phyloP scores from a whole-genome alignment of 306 rosid species.

The Quercus parvula region DNA sequence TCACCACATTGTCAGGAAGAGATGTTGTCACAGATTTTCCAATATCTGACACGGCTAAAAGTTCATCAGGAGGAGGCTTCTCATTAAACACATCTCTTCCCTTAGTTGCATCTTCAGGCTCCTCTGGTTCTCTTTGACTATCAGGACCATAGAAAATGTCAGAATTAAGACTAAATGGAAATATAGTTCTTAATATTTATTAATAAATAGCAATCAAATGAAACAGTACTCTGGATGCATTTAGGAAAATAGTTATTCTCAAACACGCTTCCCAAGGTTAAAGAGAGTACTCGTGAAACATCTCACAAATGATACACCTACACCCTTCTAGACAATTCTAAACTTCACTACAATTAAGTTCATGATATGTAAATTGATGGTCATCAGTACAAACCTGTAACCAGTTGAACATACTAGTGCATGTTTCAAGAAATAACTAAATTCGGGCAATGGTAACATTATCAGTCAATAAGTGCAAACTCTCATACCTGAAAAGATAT shows the following conservation, averaged over 20 bases:
- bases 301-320: not conserved
- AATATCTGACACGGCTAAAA: constrained; percentile 90
- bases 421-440: constrained; percentile 1
- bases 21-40: constrained; percentile 90
- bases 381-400: not conserved
- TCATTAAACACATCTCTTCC: constrained; percentile 98
- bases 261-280: constrained; percentile 1
- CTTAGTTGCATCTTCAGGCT: constrained; percentile 98
- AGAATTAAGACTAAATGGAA: constrained; percentile 18
- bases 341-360: not conserved
- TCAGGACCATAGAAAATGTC: constrained; percentile 17
- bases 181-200: constrained; percentile 12
- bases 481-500: constrained; percentile 78
- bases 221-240: constrained; percentile 4
- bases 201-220: constrained; percentile 11
- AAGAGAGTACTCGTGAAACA: not conserved
- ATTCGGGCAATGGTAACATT: not conserved
- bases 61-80: constrained; percentile 97
- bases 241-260: not conserved
- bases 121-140: constrained; percentile 99
- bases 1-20: constrained; percentile 96
- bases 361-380: not conserved
- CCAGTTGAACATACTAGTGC: not conserved
- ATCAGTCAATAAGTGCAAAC: not conserved
- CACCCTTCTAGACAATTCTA: not conserved